Base-by-base conservation (phyloP, 2,329 filamentous ascomycete species). In the Pseudogymnoascus sp. region DNA sequence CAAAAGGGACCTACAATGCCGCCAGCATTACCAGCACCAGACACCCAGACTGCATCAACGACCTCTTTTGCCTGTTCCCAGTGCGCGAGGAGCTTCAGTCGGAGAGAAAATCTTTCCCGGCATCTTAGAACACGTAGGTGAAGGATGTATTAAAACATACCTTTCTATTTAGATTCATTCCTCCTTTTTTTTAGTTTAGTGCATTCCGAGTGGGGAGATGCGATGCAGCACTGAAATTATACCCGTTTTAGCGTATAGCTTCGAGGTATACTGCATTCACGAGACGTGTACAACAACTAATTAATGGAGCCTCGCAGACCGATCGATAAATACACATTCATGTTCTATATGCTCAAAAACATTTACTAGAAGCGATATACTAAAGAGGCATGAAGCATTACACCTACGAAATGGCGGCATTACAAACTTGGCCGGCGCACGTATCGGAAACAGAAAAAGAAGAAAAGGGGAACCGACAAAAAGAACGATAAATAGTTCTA, bases 21-120 rank as follows among this genome's bases (percentile, higher is more conserved):
- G 3, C 39, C 39, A 43, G 39, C 25, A 25, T 8, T 18, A 4
- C 20, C 6, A 8, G 20, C 20, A 25, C 14, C n/a, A 25, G 20
- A 18, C 39, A 43, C 20, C 12, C 25, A 20, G 12, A 25, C 20
- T 25, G 12, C 20, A n/a, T 25, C 39, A 12, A 43, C 39, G 20
- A 14, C 12, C 20, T 25, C 20, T 7, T 66, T 66, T 33, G 43
- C 18, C n/a, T 68, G 66, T 35, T 36, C 62, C 5, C 60, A 65
- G 30, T 67, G 66, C 38, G 39, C 63, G 6, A 68, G 65, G 53
- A 33, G 47, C 1, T 68, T 68, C 57, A 68, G 64, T 59, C 60
- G 66, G n/a, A 61, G 66, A n/a, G 66, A 68, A 28, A 68, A 68
- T 58, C 43, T 68, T 22, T 67, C 64, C 60, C 65, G 66, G 2